Conservation (phyloP, 371 early-diverging fungal species). For the Entomophthora muscae region DNA sequence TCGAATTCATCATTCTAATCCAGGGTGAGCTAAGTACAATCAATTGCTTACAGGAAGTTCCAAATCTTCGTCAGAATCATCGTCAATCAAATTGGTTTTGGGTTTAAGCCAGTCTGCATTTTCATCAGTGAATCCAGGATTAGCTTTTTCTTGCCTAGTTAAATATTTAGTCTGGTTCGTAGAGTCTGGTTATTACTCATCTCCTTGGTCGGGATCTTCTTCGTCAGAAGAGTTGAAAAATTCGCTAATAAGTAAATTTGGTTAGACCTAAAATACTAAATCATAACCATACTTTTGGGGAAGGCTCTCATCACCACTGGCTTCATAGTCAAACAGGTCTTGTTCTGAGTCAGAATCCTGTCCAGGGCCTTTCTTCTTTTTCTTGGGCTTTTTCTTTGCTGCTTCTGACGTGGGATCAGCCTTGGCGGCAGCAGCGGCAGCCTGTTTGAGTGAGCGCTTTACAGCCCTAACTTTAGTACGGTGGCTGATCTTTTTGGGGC, state of each 20-base stretch:
- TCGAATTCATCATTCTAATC: slow-evolving; percentile 17
- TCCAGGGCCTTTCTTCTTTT: background rate
- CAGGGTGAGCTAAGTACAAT: background rate
- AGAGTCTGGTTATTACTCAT: background rate
- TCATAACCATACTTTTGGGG: slow-evolving; percentile 2
- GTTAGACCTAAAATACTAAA: too few species aligned
- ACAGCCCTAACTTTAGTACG: background rate
- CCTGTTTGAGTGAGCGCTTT: background rate
- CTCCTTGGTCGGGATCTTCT: slow-evolving; percentile 3
- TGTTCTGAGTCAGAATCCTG: background rate
- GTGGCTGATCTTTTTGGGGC: background rate
- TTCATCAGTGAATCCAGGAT: slow-evolving; percentile 11
- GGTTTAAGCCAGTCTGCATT: slow-evolving; percentile 13
- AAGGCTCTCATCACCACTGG: background rate
- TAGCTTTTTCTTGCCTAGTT: background rate
- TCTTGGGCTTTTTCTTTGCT: background rate
- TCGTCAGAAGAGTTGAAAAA: slow-evolving; percentile 2
- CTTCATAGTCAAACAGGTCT: slow-evolving; percentile 5
- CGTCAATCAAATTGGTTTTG: slow-evolving; percentile 16
- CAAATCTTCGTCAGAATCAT: slow-evolving; percentile 7
- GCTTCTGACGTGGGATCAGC: too few species aligned
- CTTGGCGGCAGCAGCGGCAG: background rate
- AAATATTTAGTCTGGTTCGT: too few species aligned
- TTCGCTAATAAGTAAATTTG: slow-evolving; percentile 3
- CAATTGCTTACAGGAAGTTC: background rate